These are phyloP conservation scores for Suillus decipiens DNA, from an alignment of 768 basidiomycete species.

Conservation along the genomic window DNA sequence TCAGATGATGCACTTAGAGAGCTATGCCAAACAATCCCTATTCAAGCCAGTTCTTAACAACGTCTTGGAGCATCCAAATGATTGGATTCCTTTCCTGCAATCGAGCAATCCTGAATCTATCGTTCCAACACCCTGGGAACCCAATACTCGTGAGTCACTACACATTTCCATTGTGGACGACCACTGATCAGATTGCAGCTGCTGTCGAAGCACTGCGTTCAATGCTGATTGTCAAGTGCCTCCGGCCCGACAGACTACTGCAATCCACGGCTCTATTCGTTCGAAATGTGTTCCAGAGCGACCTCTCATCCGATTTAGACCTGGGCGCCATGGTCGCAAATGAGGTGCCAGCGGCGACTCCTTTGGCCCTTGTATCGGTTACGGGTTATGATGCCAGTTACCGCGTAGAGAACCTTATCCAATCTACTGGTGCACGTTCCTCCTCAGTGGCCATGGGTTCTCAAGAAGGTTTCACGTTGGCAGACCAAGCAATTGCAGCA, in stretches of 20 bases:
- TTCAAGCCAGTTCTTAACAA: constrained; percentile 78
- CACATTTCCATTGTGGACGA: not conserved
- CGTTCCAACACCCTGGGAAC: constrained; percentile 81
- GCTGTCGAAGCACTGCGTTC: constrained; percentile 74
- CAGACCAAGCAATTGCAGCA: constrained; percentile 92
- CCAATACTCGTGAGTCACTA: constrained; percentile 65
- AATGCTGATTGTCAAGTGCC: constrained; percentile 81
- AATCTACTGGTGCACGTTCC: constrained; percentile 74
- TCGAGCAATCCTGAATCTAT: constrained; percentile 64
- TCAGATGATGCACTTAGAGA: constrained; percentile 67
- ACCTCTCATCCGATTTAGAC: constrained; percentile 79
- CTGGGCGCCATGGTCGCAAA: constrained; percentile 74
- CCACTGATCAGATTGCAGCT: constrained; percentile 42
- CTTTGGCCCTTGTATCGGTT: constrained; percentile 89
- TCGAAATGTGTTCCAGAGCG: constrained; percentile 72
- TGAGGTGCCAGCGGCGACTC: constrained; percentile 80
- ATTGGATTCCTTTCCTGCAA: constrained; percentile 74
- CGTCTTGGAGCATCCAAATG: constrained; percentile 57
- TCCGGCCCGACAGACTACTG: constrained; percentile 89
- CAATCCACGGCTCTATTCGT: constrained; percentile 82
- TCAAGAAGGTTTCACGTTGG: constrained; percentile 93
- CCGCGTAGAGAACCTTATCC: constrained; percentile 85
- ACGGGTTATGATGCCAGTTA: constrained; percentile 99
- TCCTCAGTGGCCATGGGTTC: constrained; percentile 97
- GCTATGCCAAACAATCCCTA: constrained; percentile 67